These are phyloP conservation scores for Saccharomyces eubayanus DNA, from an alignment of 805 yeast genomes.

Conservation along the genomic window DNA sequence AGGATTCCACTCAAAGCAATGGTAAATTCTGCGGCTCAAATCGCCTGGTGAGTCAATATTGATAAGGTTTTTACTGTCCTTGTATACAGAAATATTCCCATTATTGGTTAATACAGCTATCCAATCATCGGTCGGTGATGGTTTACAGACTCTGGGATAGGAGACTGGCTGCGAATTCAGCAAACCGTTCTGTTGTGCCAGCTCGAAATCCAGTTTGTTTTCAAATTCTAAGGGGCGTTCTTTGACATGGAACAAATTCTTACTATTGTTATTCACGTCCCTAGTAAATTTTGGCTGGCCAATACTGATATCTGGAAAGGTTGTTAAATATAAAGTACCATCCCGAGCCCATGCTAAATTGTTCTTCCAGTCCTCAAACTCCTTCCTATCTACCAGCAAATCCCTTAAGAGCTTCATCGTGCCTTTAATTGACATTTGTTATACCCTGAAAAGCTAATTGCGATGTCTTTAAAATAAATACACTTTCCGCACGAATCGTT, in stretches of 20 bases:
- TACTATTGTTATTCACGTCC: constrained; percentile 12
- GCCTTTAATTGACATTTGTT: not conserved
- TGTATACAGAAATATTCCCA: constrained; percentile 20
- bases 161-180: constrained; percentile 26
- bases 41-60: constrained; percentile 17
- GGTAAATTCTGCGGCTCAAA: constrained; percentile 17
- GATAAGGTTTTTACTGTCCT: constrained; percentile 7
- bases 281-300: constrained; percentile 22
- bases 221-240: constrained; percentile 15
- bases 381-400: constrained; percentile 21
- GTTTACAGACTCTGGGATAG: constrained; percentile 13
- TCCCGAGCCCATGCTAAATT: constrained; percentile 25
- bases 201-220: constrained; percentile 25
- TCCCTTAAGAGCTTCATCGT: constrained; percentile 24
- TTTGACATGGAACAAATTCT: constrained; percentile 22
- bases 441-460: not conserved
- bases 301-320: constrained; percentile 22
- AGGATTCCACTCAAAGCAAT: constrained; percentile 23
- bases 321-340: constrained; percentile 24
- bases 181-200: constrained; percentile 16
- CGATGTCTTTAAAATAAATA: not conserved
- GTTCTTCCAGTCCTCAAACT: constrained; percentile 21
- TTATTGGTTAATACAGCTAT: constrained; percentile 26
- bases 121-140: constrained; percentile 14
- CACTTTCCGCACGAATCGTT: not conserved